A percentile compares a stretch with the other conserved stretches of the same genome.
phyloP scores from a whole-genome alignment of 1,284 basidiomycete species.

The Ceraceosorus guamensis region DNA sequence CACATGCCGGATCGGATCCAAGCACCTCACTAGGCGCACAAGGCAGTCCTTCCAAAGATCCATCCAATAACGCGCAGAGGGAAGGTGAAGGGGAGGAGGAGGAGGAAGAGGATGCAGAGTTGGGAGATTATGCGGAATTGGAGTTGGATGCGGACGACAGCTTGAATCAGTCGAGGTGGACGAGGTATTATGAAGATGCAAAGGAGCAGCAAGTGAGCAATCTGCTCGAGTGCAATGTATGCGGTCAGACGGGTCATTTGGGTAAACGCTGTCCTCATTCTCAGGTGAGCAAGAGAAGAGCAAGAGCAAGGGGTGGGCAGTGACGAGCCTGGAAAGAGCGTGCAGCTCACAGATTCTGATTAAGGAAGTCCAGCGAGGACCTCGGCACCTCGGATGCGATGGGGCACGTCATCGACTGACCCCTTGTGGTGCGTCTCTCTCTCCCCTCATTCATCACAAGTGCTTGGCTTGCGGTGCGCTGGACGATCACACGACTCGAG shows the following conservation, averaged over 20 bases:
- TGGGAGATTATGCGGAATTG: slow-evolving; percentile 31
- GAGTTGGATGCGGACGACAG: slow-evolving; percentile 11
- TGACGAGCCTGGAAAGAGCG: too few species aligned
- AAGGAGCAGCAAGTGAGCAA: slow-evolving; percentile 26
- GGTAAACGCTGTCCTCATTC: slow-evolving; percentile 29
- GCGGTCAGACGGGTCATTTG: slow-evolving; percentile 34
- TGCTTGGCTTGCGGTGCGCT: slow-evolving; percentile 79
- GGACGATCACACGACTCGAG: slow-evolving; percentile 72
- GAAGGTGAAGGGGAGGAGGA: slow-evolving; percentile 5
- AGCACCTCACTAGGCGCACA: neutral
- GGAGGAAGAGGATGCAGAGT: slow-evolving; percentile 14
- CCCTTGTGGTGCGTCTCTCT: neutral
- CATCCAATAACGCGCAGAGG: too few species aligned
- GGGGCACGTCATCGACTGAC: neutral
- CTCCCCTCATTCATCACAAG: slow-evolving; percentile 56
- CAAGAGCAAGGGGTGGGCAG: neutral
- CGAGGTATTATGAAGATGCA: slow-evolving; percentile 29
- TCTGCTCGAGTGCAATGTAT: slow-evolving; percentile 25
- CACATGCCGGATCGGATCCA: too few species aligned
- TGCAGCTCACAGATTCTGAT: too few species aligned
- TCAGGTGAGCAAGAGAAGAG: slow-evolving; percentile 10
- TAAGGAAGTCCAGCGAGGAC: too few species aligned
- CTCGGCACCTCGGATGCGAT: neutral
- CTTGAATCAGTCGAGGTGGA: neutral
- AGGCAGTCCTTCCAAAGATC: neutral